Percentiles rank a stretch among this genome's conserved stretches.
phyloP scores from a whole-genome alignment of 2,329 filamentous ascomycete species.

The Curvularia verruculosa region DNA sequence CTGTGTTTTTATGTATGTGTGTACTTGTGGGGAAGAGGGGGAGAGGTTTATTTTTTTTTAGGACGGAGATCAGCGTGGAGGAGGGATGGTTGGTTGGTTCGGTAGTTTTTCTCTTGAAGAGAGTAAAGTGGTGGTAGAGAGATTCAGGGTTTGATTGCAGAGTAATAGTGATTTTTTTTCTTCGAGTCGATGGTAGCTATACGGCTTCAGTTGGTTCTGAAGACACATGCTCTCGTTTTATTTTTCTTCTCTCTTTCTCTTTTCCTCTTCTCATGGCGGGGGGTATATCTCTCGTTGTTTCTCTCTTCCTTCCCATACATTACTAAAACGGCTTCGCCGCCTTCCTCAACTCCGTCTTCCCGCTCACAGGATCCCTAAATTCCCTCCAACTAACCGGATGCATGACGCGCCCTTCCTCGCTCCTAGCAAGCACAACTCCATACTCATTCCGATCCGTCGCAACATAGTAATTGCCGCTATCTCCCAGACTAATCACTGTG shows the following conservation, averaged over 20 bases:
- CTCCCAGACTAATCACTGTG: constrained; percentile 86
- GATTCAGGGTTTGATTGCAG: too few species aligned
- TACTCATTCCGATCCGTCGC: constrained; percentile 89
- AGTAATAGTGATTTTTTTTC: background rate
- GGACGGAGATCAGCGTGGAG: too few species aligned
- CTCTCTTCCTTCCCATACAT: background rate
- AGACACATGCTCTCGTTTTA: background rate
- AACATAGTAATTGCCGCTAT: constrained; percentile 95
- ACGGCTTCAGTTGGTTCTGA: background rate
- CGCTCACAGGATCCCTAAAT: constrained; percentile 83
- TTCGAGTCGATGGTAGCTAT: background rate
- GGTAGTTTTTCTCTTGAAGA: too few species aligned
- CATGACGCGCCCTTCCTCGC: constrained; percentile 88
- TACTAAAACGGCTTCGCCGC: constrained; percentile 85
- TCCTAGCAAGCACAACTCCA: constrained; percentile 91
- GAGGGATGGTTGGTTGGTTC: too few species aligned
- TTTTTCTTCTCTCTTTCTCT: background rate
- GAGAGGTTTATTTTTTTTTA: background rate
- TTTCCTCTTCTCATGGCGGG: background rate
- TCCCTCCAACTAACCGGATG: constrained; percentile 95
- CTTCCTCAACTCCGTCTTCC: constrained; percentile 79
- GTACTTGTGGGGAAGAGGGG: too few species aligned
- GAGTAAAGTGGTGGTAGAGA: too few species aligned
- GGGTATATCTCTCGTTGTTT: background rate
- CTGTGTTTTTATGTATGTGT: too few species aligned